phyloP scores from a whole-genome alignment of 2,329 filamentous ascomycete species.

The Shiraia bambusicola region DNA sequence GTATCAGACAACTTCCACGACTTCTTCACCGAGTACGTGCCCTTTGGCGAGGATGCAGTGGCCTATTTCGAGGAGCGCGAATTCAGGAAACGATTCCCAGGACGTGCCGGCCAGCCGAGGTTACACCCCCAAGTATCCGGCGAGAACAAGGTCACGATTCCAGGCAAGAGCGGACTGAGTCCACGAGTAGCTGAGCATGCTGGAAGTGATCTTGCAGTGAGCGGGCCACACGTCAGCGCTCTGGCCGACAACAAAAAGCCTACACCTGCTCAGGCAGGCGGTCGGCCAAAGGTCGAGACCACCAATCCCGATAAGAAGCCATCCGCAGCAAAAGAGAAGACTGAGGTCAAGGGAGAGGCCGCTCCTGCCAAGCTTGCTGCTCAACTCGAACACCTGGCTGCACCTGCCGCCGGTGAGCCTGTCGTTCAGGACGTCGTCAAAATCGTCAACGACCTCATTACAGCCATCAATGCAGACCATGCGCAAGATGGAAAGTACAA shows the following conservation, averaged over 20 bases:
- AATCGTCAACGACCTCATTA: conserved; percentile 94
- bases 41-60: conserved; percentile 90
- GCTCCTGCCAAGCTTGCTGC: conserved; percentile 39
- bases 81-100: conserved; percentile 79
- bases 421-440: conserved; percentile 91
- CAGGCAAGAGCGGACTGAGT: conserved; percentile 80
- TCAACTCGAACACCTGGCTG: conserved; percentile 75
- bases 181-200: conserved; percentile 71
- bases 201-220: conserved; percentile 44
- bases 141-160: conserved; percentile 76
- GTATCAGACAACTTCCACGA: conserved; percentile 98
- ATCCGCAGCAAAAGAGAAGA: conserved; percentile 9
- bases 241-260: conserved; percentile 51
- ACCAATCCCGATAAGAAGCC: conserved; percentile 29
- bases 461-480: conserved; percentile 85
- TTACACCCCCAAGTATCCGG: conserved; percentile 52
- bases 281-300: conserved; percentile 32
- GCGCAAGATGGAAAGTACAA: conserved; percentile 72
- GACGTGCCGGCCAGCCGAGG: conserved; percentile 44
- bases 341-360: conserved; percentile 28
- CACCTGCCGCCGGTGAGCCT: conserved; percentile 77
- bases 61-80: conserved; percentile 94
- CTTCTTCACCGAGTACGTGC: conserved; percentile 96
- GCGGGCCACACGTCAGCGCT: conserved; percentile 64
- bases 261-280: conserved; percentile 5